phyloP scores from a whole-genome alignment of 1,284 basidiomycete genomes.

The Ustilago bromivora region DNA sequence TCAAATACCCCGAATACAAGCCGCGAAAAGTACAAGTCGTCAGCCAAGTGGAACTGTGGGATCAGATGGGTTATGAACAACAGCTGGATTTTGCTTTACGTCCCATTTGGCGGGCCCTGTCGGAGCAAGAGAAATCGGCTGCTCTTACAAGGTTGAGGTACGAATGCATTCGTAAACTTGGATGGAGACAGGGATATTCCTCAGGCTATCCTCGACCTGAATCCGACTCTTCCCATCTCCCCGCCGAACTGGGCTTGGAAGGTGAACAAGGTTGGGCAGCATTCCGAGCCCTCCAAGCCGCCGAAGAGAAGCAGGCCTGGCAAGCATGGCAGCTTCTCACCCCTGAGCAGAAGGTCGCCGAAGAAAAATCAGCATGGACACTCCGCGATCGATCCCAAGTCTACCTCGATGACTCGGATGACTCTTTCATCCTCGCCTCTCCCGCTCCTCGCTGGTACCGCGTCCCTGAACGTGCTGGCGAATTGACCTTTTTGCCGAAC shows the following conservation, averaged over 20 bases:
- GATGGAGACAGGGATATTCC: slow-evolving; percentile 67
- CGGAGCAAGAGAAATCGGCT: slow-evolving; percentile 23
- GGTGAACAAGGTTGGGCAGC: slow-evolving; percentile 37
- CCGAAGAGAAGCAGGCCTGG: slow-evolving; percentile 58
- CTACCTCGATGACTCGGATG: slow-evolving; percentile 64
- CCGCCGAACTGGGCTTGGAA: slow-evolving; percentile 17
- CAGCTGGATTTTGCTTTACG: slow-evolving; percentile 50
- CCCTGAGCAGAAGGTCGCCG: slow-evolving; percentile 40
- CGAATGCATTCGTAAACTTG: slow-evolving; percentile 59
- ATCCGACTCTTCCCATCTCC: slow-evolving; percentile 27
- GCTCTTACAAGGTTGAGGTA: slow-evolving; percentile 47
- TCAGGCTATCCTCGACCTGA: slow-evolving; percentile 59
- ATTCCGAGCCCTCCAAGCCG: slow-evolving; percentile 35
- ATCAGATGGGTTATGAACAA: slow-evolving; percentile 46
- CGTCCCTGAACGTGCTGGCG: slow-evolving; percentile 72
- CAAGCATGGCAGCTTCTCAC: slow-evolving; percentile 55
- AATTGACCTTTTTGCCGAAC: slow-evolving; percentile 89
- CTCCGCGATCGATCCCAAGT: slow-evolving; percentile 63
- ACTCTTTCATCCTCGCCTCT: slow-evolving; percentile 47
- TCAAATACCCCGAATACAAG: no score
- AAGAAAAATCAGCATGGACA: slow-evolving; percentile 62
- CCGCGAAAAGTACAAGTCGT: not conserved
- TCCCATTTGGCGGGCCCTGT: slow-evolving; percentile 43
- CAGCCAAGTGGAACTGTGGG: slow-evolving; percentile 21
- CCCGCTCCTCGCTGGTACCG: slow-evolving; percentile 61